Percentiles rank a stretch among this genome's conserved stretches.
phyloP scores from a whole-genome alignment of 805 yeast species.

The Wickerhamiella cacticola region DNA sequence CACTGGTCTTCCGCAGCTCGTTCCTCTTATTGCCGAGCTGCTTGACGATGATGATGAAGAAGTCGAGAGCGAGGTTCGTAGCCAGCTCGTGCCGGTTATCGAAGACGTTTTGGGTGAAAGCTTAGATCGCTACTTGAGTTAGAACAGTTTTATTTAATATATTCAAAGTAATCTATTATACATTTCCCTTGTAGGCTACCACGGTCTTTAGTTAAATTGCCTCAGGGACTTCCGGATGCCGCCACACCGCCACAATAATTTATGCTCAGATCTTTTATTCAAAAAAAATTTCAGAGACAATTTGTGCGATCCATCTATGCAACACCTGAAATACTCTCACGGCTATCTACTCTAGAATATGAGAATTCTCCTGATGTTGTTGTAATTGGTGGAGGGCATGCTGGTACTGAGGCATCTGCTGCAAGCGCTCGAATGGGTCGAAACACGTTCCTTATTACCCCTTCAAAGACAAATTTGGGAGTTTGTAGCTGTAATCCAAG shows the following conservation, averaged over 20 bases:
- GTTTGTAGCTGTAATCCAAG: constrained; percentile 95
- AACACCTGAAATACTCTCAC: not conserved
- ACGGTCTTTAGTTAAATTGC: too few species aligned
- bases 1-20: constrained; percentile 77
- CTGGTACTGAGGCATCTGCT: constrained; percentile 95
- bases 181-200: too few species aligned
- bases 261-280: not conserved
- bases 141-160: not conserved
- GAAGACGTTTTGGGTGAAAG: constrained; percentile 93
- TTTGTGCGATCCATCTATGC: not conserved
- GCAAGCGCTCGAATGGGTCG: constrained; percentile 83
- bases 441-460: constrained; percentile 62
- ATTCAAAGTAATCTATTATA: not conserved
- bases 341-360: not conserved
- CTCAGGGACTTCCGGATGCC: too few species aligned
- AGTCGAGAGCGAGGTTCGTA: constrained; percentile 83
- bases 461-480: constrained; percentile 63
- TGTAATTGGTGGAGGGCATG: constrained; percentile 97
- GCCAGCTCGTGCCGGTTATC: constrained; percentile 78
- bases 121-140: constrained; percentile 41
- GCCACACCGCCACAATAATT: not conserved
- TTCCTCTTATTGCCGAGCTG: constrained; percentile 89
- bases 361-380: constrained; percentile 46
- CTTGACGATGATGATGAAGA: constrained; percentile 92
- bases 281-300: constrained; percentile 1